These are phyloP conservation scores for Triticum timopheevii DNA, from an alignment of 176 grass and related monocot genomes.

Conservation along the genomic window DNA sequence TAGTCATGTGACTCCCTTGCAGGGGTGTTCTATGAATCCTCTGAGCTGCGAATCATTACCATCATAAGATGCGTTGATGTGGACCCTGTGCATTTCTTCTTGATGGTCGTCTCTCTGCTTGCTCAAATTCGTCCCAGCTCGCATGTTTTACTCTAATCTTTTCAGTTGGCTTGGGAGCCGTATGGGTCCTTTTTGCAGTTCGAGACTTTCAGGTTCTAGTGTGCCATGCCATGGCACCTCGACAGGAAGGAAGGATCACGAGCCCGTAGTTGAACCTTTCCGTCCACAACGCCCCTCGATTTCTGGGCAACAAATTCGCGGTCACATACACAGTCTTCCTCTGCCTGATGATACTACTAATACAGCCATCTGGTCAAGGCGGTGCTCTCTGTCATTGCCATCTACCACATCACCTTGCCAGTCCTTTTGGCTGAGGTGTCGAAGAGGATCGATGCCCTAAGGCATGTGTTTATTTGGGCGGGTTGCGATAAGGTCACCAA, in stretches of 20 bases:
- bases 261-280: too few species aligned
- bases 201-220: neutral
- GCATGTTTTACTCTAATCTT: neutral
- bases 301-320: neutral
- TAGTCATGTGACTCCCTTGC: neutral
- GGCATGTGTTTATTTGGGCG: too few species aligned
- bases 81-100: neutral
- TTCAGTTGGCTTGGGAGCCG: neutral
- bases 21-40: neutral
- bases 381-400: too few species aligned
- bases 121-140: neutral
- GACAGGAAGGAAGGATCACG: too few species aligned
- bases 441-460: too few species aligned
- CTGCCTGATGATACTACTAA: neutral
- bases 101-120: neutral
- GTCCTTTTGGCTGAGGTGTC: too few species aligned
- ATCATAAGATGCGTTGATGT: neutral
- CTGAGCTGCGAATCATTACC: neutral
- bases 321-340: neutral
- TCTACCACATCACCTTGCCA: too few species aligned
- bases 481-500: too few species aligned
- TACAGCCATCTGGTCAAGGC: too few species aligned
- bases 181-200: neutral
- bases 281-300: neutral
- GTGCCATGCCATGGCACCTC: too few species aligned